phyloP scores from a whole-genome alignment of 2,329 filamentous ascomycete species.

The Plectosphaerella cucumerina region DNA sequence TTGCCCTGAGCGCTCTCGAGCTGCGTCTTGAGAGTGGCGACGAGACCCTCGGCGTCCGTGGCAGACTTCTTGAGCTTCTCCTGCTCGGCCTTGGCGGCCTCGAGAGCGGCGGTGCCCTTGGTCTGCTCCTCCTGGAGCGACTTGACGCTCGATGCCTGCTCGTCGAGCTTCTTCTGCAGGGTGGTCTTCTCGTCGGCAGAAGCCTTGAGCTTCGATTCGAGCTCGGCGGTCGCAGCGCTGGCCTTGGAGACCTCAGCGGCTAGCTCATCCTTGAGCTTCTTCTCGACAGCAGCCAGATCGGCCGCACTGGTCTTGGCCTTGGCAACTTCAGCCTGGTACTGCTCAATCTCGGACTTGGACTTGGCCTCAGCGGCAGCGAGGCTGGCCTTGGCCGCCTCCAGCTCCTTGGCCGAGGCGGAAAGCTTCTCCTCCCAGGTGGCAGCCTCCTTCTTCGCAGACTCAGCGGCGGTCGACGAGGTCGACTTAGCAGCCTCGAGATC shows the following conservation, averaged over 20 bases:
- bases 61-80: background rate
- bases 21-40: background rate
- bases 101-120: background rate
- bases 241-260: slow-evolving; percentile 3
- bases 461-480: slow-evolving; percentile 14
- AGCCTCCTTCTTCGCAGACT: slow-evolving; percentile 19
- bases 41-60: background rate
- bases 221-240: background rate
- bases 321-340: slow-evolving; percentile 13
- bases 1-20: background rate
- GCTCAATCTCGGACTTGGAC: slow-evolving; percentile 4
- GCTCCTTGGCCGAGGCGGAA: slow-evolving; percentile 13
- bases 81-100: background rate
- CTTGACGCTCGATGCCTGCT: background rate
- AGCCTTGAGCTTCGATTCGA: background rate
- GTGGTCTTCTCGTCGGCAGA: background rate
- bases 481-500: slow-evolving; percentile 18
- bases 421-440: slow-evolving; percentile 16
- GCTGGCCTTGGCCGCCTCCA: slow-evolving; percentile 13
- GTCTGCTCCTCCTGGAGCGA: background rate
- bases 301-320: slow-evolving; percentile 5
- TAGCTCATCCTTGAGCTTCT: slow-evolving; percentile 13
- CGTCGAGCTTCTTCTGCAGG: background rate
- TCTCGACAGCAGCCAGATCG: slow-evolving; percentile 10
- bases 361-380: slow-evolving; percentile 1